Evolutionary conservation across 108 stramenopile species (phyloP).

Genomic region (Cyclotella atomus): DNA sequence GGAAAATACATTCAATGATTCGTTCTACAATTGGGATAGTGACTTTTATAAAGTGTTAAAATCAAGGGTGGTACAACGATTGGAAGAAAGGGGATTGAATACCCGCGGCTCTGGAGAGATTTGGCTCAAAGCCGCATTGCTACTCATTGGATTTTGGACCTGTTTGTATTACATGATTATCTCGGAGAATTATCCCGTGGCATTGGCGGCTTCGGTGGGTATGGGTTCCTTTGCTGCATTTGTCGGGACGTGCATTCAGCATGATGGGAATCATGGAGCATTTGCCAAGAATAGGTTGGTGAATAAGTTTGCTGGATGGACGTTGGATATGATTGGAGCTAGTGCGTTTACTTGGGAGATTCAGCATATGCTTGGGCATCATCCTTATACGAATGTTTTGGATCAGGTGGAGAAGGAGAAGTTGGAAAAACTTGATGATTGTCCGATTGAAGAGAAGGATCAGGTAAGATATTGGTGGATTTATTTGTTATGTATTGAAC

Average conservation of each 20-base stretch:
- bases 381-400: slow-evolving; percentile 84
- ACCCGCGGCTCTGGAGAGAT: slow-evolving; percentile 52
- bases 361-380: slow-evolving; percentile 88
- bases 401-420: slow-evolving; percentile 67
- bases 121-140: slow-evolving; percentile 52
- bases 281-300: slow-evolving; percentile 49
- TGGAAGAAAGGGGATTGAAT: slow-evolving; percentile 34
- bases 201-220: slow-evolving; percentile 23
- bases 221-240: slow-evolving; percentile 64
- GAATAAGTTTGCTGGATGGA: slow-evolving; percentile 65
- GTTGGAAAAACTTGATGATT: slow-evolving; percentile 43
- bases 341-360: slow-evolving; percentile 67
- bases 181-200: slow-evolving; percentile 1
- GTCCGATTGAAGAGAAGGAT: slow-evolving; percentile 51
- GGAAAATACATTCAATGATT: slow-evolving; percentile 12
- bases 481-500: background rate
- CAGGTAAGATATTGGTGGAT: slow-evolving; percentile 12
- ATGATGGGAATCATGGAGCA: slow-evolving; percentile 80
- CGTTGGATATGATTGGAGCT: slow-evolving; percentile 71
- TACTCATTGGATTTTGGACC: slow-evolving; percentile 54
- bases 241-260: slow-evolving; percentile 65
- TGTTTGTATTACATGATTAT: slow-evolving; percentile 52
- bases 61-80: slow-evolving; percentile 39
- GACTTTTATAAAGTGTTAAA: slow-evolving; percentile 52
- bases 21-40: slow-evolving; percentile 55